phyloP scores from a whole-genome alignment of 345 rosid genomes.

The Euphorbia peplus region DNA sequence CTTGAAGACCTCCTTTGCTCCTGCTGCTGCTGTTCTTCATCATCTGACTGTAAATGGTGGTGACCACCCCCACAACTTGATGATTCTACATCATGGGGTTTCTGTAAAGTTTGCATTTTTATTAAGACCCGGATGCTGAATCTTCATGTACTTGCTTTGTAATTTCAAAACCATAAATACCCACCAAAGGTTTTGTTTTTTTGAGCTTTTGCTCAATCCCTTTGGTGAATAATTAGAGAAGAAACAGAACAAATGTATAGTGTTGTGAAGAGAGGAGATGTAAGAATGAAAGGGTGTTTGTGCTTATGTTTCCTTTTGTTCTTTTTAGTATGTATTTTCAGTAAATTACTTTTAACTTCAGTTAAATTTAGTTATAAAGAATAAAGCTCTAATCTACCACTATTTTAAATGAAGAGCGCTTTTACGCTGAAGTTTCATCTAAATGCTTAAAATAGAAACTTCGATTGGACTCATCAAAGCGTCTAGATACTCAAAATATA shows the following conservation, averaged over 20 bases:
- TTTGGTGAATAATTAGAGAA: not conserved
- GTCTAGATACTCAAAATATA: too few relatives aligned
- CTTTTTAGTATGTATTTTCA: too few relatives aligned
- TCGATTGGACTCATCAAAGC: too few relatives aligned
- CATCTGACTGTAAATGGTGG: conserved; percentile 20
- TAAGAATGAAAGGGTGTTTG: not conserved
- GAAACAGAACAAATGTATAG: conserved; percentile 3
- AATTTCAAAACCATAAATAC: conserved; percentile 38
- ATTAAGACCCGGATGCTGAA: conserved; percentile 29
- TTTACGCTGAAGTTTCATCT: too few relatives aligned
- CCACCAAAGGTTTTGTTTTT: conserved; percentile 8
- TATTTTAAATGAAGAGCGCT: too few relatives aligned
- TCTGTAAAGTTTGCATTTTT: conserved; percentile 43
- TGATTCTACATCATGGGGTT: conserved; percentile 30
- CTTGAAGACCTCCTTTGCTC: conserved; percentile 26
- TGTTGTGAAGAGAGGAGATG: not conserved
- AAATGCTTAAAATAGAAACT: too few relatives aligned
- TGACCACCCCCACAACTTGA: not conserved
- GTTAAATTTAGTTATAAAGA: too few relatives aligned
- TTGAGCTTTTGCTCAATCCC: not conserved
- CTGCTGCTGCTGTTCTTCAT: conserved; percentile 28
- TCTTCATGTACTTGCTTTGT: conserved; percentile 48
- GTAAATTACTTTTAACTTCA: too few relatives aligned
- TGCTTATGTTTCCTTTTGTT: too few relatives aligned
- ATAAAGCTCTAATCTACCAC: too few relatives aligned